Evolutionary conservation across 2,329 filamentous ascomycete species (phyloP), one percentile per base, ranked within the genome.

Genomic region (Arthrobotrys sinensis): DNA sequence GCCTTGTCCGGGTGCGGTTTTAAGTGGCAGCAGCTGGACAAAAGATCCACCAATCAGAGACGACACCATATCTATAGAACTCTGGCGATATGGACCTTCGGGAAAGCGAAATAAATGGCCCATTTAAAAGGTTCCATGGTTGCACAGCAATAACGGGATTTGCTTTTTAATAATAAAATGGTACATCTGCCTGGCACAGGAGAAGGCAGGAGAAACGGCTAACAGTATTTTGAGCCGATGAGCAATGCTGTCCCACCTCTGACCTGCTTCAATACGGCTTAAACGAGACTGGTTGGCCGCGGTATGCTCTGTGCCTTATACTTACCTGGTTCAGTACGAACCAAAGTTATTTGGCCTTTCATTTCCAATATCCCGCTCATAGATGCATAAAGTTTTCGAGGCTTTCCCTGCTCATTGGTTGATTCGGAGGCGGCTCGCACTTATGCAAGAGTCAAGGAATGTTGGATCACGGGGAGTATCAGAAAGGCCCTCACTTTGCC

Each of bases 11-110:
- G 55, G 65, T 60, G 43, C 36, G 50, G 50, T 57, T 66, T 65
- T 60, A 40, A 53, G 55, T 65, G 65, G 48, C 36, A 64, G 45
- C 48, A 4, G 28, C 12, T 16, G 24, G 73, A 46, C 50, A 76
- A 77, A 70, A 77, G 19, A 70, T 77, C 73, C 73, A 77, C 73
- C 73, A 77, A 77, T 77, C 60, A 77, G 50, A 45, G 28, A 11
- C 48, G 24, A 43, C 16, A 32, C 53, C 45, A 32, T 38, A 57
- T 64, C 53, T 36, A 48, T 60, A 69, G 5, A 32, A 57, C 34
- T 24, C 24, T 34, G 45, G 8, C 64, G 40, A 24, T 36, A 28
- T 60, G 12, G 8, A 6, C 38, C 43, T 32, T 21, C 28, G 40
- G 46, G 38, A 63, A 52, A 50, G n/a, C 21, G 48, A 53, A 65